Evolutionary conservation across 768 basidiomycete species (phyloP), one percentile per base, ranked within the genome.

Genomic region (Suillus cothurnatus): DNA sequence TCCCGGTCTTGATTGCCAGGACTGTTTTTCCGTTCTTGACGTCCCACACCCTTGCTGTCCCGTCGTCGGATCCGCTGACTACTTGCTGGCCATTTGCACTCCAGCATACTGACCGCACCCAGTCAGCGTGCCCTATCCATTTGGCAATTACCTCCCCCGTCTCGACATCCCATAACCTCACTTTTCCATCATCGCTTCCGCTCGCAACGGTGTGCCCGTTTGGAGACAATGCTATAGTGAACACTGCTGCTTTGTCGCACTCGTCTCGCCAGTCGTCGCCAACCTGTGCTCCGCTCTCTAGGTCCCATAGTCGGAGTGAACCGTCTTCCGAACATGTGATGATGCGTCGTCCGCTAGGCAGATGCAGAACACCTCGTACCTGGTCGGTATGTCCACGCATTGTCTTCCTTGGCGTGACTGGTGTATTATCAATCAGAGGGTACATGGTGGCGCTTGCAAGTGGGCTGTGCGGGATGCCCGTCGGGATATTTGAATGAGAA

Each of bases 1-100:
- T 19, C 52, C 19, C 19, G 8, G 52, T 53, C 19, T 28, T 31
- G 28, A 53, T 53, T 31, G 2, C 5, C 9, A 53, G 52, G 28
- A 61, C 4, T 4, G 39, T 58, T 26, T 79, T 76, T 66, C 81
- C 81, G 6, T 28, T 64, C 21, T 52, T 53, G 15, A 45, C 34
- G 43, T 61, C 32, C 45, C 61, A 31, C 43, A 52, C 61, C n/a
- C 61, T 41, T 34, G 66, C 52, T 5, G 65, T 66, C 2, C 45
- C 52, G 23, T 72, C 71, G 26, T 43, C 53, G 1, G 69, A 62
- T 45, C 61, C 67, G 7, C 69, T 61, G 34, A 66, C 61, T 1
- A 72, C 58, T 31, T 45, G 50, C 23, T 55, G n/a, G 9, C 69
- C 67, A 45, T 72, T 65, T 12, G 60, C 2, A 26, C 31, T 34